phyloP scores from a whole-genome alignment of 2,329 filamentous ascomycete genomes.

The Ustulina deusta region DNA sequence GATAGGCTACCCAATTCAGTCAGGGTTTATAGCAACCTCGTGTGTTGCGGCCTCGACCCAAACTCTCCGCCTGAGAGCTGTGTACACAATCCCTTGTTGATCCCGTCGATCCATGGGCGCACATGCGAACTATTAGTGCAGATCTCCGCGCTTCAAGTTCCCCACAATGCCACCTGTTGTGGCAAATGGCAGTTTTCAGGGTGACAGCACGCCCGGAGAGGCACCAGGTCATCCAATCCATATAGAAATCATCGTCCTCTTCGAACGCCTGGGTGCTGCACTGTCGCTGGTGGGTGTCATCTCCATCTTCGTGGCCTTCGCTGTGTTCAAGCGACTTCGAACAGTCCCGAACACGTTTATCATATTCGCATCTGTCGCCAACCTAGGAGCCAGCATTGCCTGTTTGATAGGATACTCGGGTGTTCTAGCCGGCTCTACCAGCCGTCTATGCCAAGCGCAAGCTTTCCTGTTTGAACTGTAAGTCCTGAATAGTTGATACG shows the following conservation, averaged over 20 bases:
- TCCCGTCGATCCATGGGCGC: not conserved
- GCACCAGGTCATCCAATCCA: conserved; percentile 40
- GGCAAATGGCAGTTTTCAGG: not conserved
- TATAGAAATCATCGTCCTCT: conserved; percentile 56
- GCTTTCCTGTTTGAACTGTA: conserved; percentile 76
- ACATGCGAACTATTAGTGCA: not conserved
- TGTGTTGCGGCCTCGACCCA: conserved; percentile 4
- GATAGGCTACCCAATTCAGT: not conserved
- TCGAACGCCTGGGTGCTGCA: conserved; percentile 67
- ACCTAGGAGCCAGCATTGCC: conserved; percentile 70
- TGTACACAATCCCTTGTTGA: not conserved
- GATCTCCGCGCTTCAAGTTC: not conserved
- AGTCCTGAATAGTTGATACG: conserved; percentile 49
- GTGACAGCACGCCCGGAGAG: not conserved
- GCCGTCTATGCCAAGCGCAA: conserved; percentile 71
- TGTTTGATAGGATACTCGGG: conserved; percentile 79
- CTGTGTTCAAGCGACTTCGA: conserved; percentile 63
- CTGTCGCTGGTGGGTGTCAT: conserved; percentile 65
- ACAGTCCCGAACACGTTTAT: conserved; percentile 73
- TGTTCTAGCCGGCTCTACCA: conserved; percentile 64
- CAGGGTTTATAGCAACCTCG: not conserved
- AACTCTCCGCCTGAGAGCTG: not conserved
- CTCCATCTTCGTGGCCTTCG: conserved; percentile 65
- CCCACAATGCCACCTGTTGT: conserved; percentile 27
- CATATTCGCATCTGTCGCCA: conserved; percentile 70